Base-by-base conservation (phyloP, 1,284 basidiomycete genomes). In the Ustilago nuda region DNA sequence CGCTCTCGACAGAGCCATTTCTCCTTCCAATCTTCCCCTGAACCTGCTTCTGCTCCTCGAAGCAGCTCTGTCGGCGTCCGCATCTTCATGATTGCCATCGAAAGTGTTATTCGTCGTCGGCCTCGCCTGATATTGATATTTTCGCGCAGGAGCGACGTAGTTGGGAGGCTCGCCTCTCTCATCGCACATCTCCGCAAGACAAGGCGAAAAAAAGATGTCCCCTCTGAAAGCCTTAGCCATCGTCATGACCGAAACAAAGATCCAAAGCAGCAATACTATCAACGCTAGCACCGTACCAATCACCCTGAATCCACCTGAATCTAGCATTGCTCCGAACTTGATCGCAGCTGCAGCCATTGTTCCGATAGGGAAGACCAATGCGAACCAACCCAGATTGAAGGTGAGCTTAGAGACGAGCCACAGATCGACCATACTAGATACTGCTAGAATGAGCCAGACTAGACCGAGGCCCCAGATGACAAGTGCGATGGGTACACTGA, bases 381-480 rank as follows among this genome's bases (percentile, higher is more conserved):
- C 78, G 75, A 77, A 83, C 77, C 79, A 83, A 2, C 83, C 82
- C 15, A 83, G 56, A 39, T 82, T 83, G 70, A 84, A 83, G 12
- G 50, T 51, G 11, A 82, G 67, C 37, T 73, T 58, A 0, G 69
- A 72, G 2, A 81, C 82, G 4, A 61, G n/a, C 57, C 58, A 68
- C 9, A 84, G 36, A 57, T 83, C 80, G 15, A 79, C 23, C 32
- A 84, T 32, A n/a, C 85, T 76, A 12, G 80, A 76, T 4, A 84
- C 66, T 0, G 87, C 88, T 27, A 88, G 76, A 13, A 81, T 56
- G 45, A 88, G 86, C 87, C 88, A 88, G 41, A 86, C 82, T 9
- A 88, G 59, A 0, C 85, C 88, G 32, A 88, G 75, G 0, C 88
- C 88, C 87, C 88, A 89, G 17, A 88, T 76, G 32, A 87, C 73